These are phyloP conservation scores for Linnemannia hyalina DNA, from an alignment of 192 early-diverging fungal genomes.

Conservation along the genomic window DNA sequence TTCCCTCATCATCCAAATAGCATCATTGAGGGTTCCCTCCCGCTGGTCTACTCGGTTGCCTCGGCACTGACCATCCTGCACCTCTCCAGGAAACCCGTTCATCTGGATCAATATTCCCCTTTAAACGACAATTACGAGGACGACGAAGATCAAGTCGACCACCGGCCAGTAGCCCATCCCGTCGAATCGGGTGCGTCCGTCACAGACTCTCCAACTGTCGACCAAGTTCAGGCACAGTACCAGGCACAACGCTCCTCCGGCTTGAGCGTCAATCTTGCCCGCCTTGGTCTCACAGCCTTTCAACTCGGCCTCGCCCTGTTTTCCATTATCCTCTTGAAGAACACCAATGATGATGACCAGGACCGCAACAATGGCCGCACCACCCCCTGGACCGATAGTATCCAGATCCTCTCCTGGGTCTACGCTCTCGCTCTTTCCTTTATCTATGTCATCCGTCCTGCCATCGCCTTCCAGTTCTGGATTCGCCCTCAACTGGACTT, in stretches of 20 bases:
- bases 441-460: constrained; percentile 18
- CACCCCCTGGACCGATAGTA: neutral
- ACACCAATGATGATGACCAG: constrained; percentile 5
- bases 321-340: constrained; percentile 20
- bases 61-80: constrained; percentile 35
- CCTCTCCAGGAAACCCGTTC: constrained; percentile 44
- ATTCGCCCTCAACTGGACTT: constrained; percentile 49
- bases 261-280: constrained; percentile 41
- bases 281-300: constrained; percentile 33
- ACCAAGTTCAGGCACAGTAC: constrained; percentile 31
- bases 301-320: constrained; percentile 42
- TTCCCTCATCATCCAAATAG: neutral
- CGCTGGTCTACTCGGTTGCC: constrained; percentile 28
- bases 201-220: constrained; percentile 15
- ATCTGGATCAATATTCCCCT: constrained; percentile 45
- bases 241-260: constrained; percentile 36
- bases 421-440: constrained; percentile 33
- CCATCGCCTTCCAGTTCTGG: constrained; percentile 40
- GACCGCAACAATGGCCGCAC: neutral
- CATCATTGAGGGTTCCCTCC: constrained; percentile 29
- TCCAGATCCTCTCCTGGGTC: constrained; percentile 27
- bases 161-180: neutral
- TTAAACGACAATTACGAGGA: constrained; percentile 23
- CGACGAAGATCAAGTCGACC: constrained; percentile 12
- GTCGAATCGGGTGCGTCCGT: neutral